phyloP scores from a whole-genome alignment of 2,329 filamentous ascomycete genomes.

The Alternaria brassicae region DNA sequence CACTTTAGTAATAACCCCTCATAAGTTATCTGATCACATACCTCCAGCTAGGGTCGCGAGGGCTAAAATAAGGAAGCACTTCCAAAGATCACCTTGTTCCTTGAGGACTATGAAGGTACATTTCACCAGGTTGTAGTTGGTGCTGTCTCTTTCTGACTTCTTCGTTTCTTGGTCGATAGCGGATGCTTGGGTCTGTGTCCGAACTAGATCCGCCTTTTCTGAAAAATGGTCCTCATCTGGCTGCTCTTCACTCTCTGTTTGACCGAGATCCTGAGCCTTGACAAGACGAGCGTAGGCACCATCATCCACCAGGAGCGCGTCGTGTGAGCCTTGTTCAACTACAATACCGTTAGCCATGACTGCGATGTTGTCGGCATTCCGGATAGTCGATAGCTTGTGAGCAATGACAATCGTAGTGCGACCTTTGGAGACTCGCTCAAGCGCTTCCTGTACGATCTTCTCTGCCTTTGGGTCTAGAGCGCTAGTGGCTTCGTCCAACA shows the following conservation, averaged over 20 bases:
- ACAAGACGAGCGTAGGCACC: slow-evolving; percentile 80
- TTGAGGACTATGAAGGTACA: slow-evolving; percentile 37
- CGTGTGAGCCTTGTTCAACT: slow-evolving; percentile 88
- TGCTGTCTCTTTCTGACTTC: slow-evolving; percentile 27
- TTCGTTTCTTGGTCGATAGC: slow-evolving; percentile 29
- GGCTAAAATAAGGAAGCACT: slow-evolving; percentile 36
- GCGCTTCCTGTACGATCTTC: slow-evolving; percentile 88
- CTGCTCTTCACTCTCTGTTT: slow-evolving; percentile 25
- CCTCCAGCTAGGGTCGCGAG: slow-evolving; percentile 46
- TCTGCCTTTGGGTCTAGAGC: slow-evolving; percentile 94
- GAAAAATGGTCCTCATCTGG: slow-evolving; percentile 24
- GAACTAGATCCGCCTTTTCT: slow-evolving; percentile 30
- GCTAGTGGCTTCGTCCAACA: slow-evolving; percentile 86
- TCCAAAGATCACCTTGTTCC: slow-evolving; percentile 50
- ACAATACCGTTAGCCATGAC: slow-evolving; percentile 85
- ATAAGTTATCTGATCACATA: background rate
- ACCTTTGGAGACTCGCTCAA: slow-evolving; percentile 83
- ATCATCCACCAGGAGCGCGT: slow-evolving; percentile 72
- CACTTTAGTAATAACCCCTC: slow-evolving; percentile 1
- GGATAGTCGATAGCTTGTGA: slow-evolving; percentile 92
- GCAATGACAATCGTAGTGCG: slow-evolving; percentile 96
- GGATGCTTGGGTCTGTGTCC: slow-evolving; percentile 41
- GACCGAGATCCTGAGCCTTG: slow-evolving; percentile 56
- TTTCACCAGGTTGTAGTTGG: slow-evolving; percentile 40
- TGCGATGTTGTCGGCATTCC: slow-evolving; percentile 91